Percentiles rank a stretch among this genome's conserved stretches.
These are phyloP conservation scores for Fusarium oligoseptatum DNA, from an alignment of 2,329 filamentous ascomycete species.

Conservation along the genomic window DNA sequence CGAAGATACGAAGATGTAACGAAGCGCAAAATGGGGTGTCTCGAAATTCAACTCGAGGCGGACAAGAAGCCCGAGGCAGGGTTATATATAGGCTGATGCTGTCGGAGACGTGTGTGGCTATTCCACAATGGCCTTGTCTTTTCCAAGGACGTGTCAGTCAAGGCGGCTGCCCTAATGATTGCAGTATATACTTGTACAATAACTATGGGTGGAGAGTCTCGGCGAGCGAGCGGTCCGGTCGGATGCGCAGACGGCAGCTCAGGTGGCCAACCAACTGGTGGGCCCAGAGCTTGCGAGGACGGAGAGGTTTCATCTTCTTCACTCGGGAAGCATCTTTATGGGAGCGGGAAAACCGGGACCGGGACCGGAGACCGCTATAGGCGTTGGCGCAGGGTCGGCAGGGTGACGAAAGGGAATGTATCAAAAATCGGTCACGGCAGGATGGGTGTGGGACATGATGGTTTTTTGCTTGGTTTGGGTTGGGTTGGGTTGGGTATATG, in stretches of 20 bases:
- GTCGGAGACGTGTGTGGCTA: conserved; percentile 20
- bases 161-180: conserved; percentile 24
- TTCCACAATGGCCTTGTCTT: conserved; percentile 15
- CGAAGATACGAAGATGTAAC: conserved; percentile 9
- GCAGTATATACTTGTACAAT: conserved; percentile 47
- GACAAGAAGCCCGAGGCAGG: conserved; percentile 4
- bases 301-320: conserved; percentile 22
- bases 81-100: conserved; percentile 2
- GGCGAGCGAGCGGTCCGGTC: background rate
- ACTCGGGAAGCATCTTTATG: conserved; percentile 33
- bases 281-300: conserved; percentile 1
- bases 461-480: conserved; percentile 27
- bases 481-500: conserved; percentile 42
- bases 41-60: background rate
- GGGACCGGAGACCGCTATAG: conserved; percentile 38
- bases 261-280: background rate
- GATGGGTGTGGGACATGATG: conserved; percentile 21
- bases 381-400: conserved; percentile 46
- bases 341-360: conserved; percentile 22
- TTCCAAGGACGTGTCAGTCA: conserved; percentile 23
- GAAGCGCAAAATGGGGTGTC: background rate
- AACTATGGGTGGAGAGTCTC: conserved; percentile 26
- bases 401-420: conserved; percentile 44
- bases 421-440: conserved; percentile 40
- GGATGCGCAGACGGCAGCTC: background rate